Evolutionary conservation across 805 yeast genomes (phyloP), one percentile per base, ranked within the genome.

Genomic region (Danielia reshetovae): DNA sequence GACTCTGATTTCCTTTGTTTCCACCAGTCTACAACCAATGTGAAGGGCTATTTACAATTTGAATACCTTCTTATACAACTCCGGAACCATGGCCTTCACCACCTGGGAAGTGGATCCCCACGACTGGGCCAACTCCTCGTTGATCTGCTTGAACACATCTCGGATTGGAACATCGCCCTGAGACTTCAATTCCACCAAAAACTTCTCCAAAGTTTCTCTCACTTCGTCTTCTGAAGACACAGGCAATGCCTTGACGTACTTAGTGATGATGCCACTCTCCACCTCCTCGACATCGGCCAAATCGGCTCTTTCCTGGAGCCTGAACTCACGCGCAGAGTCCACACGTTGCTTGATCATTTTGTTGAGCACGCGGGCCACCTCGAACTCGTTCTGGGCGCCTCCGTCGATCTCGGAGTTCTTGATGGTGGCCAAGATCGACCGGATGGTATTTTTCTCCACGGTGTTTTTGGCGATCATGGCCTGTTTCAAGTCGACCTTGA

Each of bases 231-330:
- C 65, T 3, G 74, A 57, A 1, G 81, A 70, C 12, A 76, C 70
- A 7, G 78, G 75, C 15, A 79, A 52, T 18, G 55, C 45, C 1
- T 39, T 30, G 29, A 68, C 46, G 32, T 75, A 69, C 11, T 51
- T 45, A 18, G 68, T 45, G 27, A 79, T 64, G 22, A 75, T 51
- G 0, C 41, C 54, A 18, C 68, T 47, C 54, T 79, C 82, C 13
- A 55, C 50, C 15, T 52, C 45, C 55, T 79, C 85, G 35, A 67
- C 69, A n/a, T 65, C 71, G 1, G 70, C 79, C 39, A 79, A 56
- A 40, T 79, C 85, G 3, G 48, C 52, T 43, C 85, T 68, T 7
- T 62, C 54, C 33, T 72, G 72, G 12, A 57, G 54, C 9, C 45
- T 31, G 47, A 70, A 79, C 46, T 75, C 75, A 8, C 53, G 59